Percentiles rank a stretch among this genome's conserved stretches.
Conservation (phyloP, 2,329 filamentous ascomycete species). For the Aspergillus thermomutatus region DNA sequence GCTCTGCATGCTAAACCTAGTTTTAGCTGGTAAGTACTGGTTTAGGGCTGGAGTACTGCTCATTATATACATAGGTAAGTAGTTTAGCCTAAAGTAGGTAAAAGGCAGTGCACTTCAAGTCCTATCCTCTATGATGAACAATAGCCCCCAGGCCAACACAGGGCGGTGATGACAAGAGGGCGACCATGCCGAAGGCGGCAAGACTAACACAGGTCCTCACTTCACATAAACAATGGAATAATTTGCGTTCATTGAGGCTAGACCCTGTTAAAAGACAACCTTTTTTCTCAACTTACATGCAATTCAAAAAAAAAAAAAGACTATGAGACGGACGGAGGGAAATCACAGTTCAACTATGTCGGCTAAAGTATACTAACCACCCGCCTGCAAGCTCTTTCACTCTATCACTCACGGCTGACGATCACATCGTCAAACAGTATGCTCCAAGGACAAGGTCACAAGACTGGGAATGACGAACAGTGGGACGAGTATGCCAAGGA, state of each 20-base stretch:
- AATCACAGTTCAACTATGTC: neutral
- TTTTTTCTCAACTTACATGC: neutral
- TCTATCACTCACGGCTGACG: neutral
- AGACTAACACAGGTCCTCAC: too few species aligned
- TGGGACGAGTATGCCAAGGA: neutral
- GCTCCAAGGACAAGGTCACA: neutral
- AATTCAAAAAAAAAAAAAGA: too few species aligned
- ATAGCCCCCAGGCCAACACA: too few species aligned
- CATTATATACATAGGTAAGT: too few species aligned
- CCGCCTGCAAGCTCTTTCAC: neutral
- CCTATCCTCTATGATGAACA: too few species aligned
- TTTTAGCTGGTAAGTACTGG: too few species aligned
- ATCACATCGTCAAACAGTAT: neutral
- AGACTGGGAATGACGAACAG: neutral
- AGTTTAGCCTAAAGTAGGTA: too few species aligned
- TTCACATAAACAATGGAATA: neutral
- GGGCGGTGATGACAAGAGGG: too few species aligned
- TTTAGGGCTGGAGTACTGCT: too few species aligned
- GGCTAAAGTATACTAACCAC: neutral
- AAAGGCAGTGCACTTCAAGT: too few species aligned
- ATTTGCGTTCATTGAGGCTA: neutral
- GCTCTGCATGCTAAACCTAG: too few species aligned
- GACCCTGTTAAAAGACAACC: neutral
- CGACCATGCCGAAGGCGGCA: too few species aligned
- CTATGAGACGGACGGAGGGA: neutral